Evolutionary conservation across 768 basidiomycete species (phyloP), one percentile per base, ranked within the genome.

Genomic region (Brasilioporus rufonigricans): DNA sequence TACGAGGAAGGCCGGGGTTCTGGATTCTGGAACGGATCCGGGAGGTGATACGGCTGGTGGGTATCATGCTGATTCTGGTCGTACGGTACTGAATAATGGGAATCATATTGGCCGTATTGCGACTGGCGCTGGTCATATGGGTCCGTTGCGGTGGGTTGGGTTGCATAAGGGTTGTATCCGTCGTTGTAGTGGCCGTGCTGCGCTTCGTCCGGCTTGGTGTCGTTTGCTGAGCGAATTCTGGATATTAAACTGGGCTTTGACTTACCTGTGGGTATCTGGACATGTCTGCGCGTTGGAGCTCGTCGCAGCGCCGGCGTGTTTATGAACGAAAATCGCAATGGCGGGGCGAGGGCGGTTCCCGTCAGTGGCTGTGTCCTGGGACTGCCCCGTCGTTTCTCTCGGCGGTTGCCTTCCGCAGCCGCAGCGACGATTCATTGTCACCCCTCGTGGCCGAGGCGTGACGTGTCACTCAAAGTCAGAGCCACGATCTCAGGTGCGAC

Each of bases 161-260:
- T 56, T 48, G 71, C 62, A 58, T 86, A 82, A 9, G 80, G 77
- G 56, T 73, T 74, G 67, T 84, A 84, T 0, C 85, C 84, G 55
- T 89, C 86, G 63, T 87, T 86, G 69, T 88, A 86, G 52, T 79
- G 80, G 27, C n/a, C n/a, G n/a, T n/a, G n/a, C n/a, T n/a, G n/a
- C n/a, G n/a, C n/a, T n/a, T n/a, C n/a, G n/a, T n/a, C 84, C 5
- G 82, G 78, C 83, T 87, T 50, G 35, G 33, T n/a, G 21, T 48
- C 24, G 56, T 31, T 36, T 16, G 35, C 57, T 60, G 51, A 52
- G 19, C 18, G 18, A 35, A 39, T 40, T 44, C 16, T 21, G 21
- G 4, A 33, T 4, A n/a, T 23, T 3, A 48, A 46, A 6, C 12
- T n/a, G 18, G 5, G 29, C 11, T 14, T 53, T 41, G 18, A 67